Base-by-base conservation (phyloP, 2,329 filamentous ascomycete species). In the Aureobasidium leucospermi region DNA sequence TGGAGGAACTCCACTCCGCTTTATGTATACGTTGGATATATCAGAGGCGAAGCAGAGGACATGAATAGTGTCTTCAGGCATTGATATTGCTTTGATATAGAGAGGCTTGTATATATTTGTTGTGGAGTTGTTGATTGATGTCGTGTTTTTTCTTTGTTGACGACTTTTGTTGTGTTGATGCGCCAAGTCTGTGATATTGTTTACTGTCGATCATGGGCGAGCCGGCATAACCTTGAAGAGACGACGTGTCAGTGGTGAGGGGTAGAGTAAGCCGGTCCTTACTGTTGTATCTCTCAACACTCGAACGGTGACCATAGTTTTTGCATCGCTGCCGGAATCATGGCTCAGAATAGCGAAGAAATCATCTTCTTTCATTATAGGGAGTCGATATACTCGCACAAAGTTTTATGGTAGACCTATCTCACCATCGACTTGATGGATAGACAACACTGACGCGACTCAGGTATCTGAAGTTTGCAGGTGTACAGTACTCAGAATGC, bases 361-460 rank as follows among this genome's bases (percentile, higher is more conserved):
- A 79, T 86, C 28, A 74, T 88, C 6, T 67, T 89, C 1, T 89
- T 86, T 69, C 84, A 88, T 70, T 89, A 89, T 68, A 69, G 76
- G 0, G 78, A 76, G 67, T 89, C 86, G 9, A 85, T 86, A 0
- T 89, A 82, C 66, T 85, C 85, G 8, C 78, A 78, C 58, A 76
- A 85, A 61, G 71, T 89, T 32, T 71, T 80, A 28, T 89, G 85
- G 85, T 55, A 16, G 1, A 10, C 4, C 2, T 6, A 55, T 2
- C 10, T 10, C 3, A 16, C 9, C 5, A 4, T 4, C n/a, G 7
- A 1, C 3, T 4, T 23, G 13, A 15, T 6, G n/a, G 11, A 16
- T 2, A 6, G 6, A 8, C 16, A 6, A n/a, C n/a, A 29, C 51
- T 55, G 15, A 55, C 28, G 6, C 9, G 2, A 11, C 10, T 6